Evolutionary conservation across 495 filamentous ascomycete species (phyloP).

Genomic region (Podospora didyma): DNA sequence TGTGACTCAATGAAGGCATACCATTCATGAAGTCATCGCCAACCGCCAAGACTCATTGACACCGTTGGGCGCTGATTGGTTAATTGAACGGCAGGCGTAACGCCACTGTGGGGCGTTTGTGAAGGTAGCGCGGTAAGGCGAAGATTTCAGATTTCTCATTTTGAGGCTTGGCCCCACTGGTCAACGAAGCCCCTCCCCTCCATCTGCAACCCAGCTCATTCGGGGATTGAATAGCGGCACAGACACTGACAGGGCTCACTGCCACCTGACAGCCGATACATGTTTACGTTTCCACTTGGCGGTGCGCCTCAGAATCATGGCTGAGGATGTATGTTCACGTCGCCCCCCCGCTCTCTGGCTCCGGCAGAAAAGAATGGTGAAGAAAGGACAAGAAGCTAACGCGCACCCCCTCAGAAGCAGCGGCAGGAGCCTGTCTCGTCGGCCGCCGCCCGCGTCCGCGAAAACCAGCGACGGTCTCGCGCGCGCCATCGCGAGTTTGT

Average conservation of each 20-base stretch:
- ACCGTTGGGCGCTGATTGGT: background rate
- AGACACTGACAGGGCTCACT: too few species aligned
- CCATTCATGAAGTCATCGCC: too few species aligned
- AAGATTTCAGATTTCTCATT: background rate
- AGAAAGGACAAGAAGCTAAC: background rate
- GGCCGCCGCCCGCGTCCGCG: conserved; percentile 31
- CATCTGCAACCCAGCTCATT: too few species aligned
- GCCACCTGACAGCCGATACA: too few species aligned
- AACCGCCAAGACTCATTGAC: background rate
- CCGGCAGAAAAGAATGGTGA: background rate
- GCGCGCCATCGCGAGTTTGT: conserved; percentile 61
- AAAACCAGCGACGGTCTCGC: conserved; percentile 65
- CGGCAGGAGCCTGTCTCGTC: background rate
- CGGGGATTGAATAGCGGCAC: too few species aligned
- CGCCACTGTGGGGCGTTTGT: background rate
- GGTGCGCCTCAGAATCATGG: too few species aligned
- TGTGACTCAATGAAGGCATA: too few species aligned
- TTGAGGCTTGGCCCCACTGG: background rate
- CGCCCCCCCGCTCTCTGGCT: too few species aligned
- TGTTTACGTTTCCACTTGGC: too few species aligned
- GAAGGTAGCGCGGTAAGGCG: background rate
- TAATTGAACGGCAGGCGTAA: background rate
- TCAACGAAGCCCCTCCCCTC: background rate
- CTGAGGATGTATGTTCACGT: too few species aligned
- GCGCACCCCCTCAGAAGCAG: too few species aligned